Conservation (phyloP, 306 rosid genomes). For the Hippophae tibetana region DNA sequence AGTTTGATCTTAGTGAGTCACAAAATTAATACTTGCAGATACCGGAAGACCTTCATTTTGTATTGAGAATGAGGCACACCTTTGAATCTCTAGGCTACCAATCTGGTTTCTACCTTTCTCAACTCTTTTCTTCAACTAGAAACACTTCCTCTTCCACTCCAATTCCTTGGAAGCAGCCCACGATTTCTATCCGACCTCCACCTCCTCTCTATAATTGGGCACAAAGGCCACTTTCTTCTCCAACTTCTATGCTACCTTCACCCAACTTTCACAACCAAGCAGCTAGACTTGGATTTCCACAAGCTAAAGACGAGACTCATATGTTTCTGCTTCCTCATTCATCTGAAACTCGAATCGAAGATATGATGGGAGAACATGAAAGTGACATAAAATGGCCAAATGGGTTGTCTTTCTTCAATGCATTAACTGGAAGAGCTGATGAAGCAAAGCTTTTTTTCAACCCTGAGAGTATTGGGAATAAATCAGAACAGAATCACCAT, state of each 20-base stretch:
- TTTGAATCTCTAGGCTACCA: conserved; percentile 94
- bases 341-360: conserved; percentile 58
- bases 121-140: conserved; percentile 84
- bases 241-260: conserved; percentile 57
- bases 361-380: conserved; percentile 72
- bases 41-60: conserved; percentile 94
- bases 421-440: conserved; percentile 69
- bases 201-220: conserved; percentile 75
- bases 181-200: conserved; percentile 65
- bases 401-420: conserved; percentile 77
- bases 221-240: conserved; percentile 60
- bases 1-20: not conserved
- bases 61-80: conserved; percentile 98
- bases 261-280: conserved; percentile 55
- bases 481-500: conserved; percentile 33
- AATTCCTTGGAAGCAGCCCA: conserved; percentile 57
- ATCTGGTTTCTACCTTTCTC: conserved; percentile 88
- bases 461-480: conserved; percentile 53
- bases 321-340: conserved; percentile 76
- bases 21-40: conserved; percentile 38
- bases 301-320: conserved; percentile 62
- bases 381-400: conserved; percentile 90
- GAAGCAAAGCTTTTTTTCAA: conserved; percentile 79
- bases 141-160: conserved; percentile 54
- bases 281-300: conserved; percentile 51